Evolutionary conservation across 257 asterid species (phyloP), one percentile per base, ranked within the genome.

Genomic region (Solanum okadae): DNA sequence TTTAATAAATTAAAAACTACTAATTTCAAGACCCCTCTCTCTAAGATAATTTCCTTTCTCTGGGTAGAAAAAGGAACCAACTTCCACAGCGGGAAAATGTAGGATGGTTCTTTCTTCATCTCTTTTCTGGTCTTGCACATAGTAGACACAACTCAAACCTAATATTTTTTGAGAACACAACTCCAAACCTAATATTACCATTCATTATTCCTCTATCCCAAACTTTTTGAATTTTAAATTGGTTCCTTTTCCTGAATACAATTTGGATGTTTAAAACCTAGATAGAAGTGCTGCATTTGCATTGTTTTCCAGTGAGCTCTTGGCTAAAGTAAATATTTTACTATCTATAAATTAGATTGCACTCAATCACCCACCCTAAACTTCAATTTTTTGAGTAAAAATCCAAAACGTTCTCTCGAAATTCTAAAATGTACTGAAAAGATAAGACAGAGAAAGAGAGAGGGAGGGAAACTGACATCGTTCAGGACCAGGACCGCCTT

Each of bases 401-500:
- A 40, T 4, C 29, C 44, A 73, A 73, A 23, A 35, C 25, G 40
- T 4, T 35, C 11, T 20, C 20, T 75, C 31, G 63, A 85, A 85
- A 63, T 67, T 27, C 31, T 27, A 67, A 38, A 46, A 85, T n/a
- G 85, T 6, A 73, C 25, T 20, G 25, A 33, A 42, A 31, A 86
- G 27, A 10, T 65, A 56, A 59, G 31, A 78, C 25, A 73, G 20
- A 16, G 52, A 44, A 12, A 44, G 56, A 44, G 0, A 12, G 79
- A 67, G 86, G 49, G 88, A 88, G 93, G 70, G 20, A 84, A 22
- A 89, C 96, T 91, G 10, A 97, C 99, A 97, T 93, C 99, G 93
- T 90, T 96, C 99, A 38, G 99, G 96, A 31, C 99, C 99, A 77
- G 98, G 99, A 82, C 99, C 99, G 56, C 96, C 98, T 6, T 94